Percentiles rank a stretch among this genome's conserved stretches.
Conservation (phyloP, 345 rosid species). For the Carallia pectinifolia region DNA sequence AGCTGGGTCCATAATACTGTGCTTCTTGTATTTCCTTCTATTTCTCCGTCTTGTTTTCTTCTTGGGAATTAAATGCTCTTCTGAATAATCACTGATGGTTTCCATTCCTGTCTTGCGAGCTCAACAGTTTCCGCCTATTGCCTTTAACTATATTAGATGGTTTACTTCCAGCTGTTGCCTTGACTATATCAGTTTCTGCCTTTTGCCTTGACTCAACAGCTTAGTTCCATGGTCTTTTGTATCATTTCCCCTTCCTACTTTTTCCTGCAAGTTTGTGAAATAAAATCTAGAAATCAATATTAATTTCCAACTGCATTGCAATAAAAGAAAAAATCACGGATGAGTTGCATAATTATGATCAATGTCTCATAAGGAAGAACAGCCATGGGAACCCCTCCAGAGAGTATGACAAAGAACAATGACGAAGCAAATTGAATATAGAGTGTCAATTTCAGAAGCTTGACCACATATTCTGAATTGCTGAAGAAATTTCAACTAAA, state of each 20-base stretch:
- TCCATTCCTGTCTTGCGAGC: constrained; percentile 20
- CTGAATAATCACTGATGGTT: constrained; percentile 15
- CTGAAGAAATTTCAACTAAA: too few relatives aligned
- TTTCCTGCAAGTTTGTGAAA: neutral
- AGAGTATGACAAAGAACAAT: too few relatives aligned
- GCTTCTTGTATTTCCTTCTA: neutral
- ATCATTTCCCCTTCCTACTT: neutral
- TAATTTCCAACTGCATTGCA: neutral
- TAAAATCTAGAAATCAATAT: neutral
- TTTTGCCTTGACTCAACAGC: neutral
- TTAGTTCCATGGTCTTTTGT: neutral
- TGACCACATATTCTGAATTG: too few relatives aligned
- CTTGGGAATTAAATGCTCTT: neutral
- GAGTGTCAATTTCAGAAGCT: too few relatives aligned
- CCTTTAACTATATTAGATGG: constrained; percentile 1
- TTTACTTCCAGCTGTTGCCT: neutral
- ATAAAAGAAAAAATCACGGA: too few relatives aligned
- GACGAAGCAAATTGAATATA: too few relatives aligned
- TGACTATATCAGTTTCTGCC: constrained; percentile 2
- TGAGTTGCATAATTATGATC: too few relatives aligned
- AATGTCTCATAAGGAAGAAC: too few relatives aligned
- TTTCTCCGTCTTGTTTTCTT: constrained; percentile 5
- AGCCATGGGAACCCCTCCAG: too few relatives aligned
- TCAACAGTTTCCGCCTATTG: constrained; percentile 7
- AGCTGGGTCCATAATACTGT: constrained; percentile 8